These are phyloP conservation scores for Verticillium nonalfalfae DNA, from an alignment of 2,329 filamentous ascomycete genomes.

Conservation along the genomic window DNA sequence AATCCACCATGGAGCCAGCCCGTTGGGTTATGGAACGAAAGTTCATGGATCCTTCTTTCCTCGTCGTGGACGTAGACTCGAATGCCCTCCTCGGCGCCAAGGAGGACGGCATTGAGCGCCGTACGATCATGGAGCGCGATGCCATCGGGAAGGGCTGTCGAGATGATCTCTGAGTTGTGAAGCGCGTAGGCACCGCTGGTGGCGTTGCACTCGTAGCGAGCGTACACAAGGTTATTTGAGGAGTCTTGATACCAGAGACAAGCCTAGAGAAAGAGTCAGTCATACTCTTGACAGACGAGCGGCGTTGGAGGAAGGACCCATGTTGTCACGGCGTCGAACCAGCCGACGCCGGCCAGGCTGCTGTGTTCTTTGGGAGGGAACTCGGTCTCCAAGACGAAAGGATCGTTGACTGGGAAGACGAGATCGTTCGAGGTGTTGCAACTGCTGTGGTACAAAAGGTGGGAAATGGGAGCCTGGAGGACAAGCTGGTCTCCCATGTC, in stretches of 20 bases:
- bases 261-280: constrained; percentile 5
- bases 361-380: neutral
- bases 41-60: constrained; percentile 20
- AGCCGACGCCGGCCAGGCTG: neutral
- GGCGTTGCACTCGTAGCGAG: constrained; percentile 24
- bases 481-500: constrained; percentile 24
- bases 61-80: constrained; percentile 30
- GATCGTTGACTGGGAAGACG: constrained; percentile 22
- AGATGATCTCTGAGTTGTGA: constrained; percentile 22
- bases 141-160: constrained; percentile 9
- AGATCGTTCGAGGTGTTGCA: constrained; percentile 22
- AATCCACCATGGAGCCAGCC: constrained; percentile 22
- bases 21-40: constrained; percentile 20
- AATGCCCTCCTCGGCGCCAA: constrained; percentile 24
- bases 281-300: neutral
- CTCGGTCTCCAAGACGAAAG: neutral
- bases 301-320: neutral
- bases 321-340: neutral
- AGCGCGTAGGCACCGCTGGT: constrained; percentile 23
- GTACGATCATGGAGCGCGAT: constrained; percentile 19
- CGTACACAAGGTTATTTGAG: constrained; percentile 7
- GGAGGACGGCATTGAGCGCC: constrained; percentile 22
- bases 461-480: constrained; percentile 26
- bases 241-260: constrained; percentile 7
- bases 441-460: constrained; percentile 25